These are phyloP conservation scores for Cordyceps fumosorosea DNA, from an alignment of 2,329 filamentous ascomycete species.

Conservation along the genomic window DNA sequence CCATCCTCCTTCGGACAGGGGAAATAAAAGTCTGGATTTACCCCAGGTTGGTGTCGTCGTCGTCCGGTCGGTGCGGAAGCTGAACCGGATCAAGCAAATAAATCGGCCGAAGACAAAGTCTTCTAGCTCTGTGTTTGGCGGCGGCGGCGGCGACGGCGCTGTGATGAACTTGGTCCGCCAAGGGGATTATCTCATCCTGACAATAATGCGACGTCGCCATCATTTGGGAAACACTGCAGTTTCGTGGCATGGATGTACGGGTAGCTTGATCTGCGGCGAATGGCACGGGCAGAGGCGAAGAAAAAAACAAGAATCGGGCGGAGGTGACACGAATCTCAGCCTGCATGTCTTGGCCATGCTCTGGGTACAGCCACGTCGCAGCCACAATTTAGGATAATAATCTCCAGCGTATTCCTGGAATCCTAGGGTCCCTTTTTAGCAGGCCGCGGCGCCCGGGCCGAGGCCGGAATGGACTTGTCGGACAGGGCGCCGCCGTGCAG, in stretches of 20 bases:
- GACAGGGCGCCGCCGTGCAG: neutral
- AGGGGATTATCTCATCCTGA: neutral
- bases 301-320: too few species aligned
- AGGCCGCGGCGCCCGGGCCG: too few species aligned
- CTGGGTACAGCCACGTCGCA: neutral
- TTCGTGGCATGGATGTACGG: neutral
- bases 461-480: neutral
- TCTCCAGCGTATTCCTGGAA: neutral
- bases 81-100: too few species aligned
- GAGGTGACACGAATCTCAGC: neutral
- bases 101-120: too few species aligned
- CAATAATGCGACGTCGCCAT: neutral
- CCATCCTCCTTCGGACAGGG: too few species aligned
- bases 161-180: too few species aligned
- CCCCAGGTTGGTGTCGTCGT: too few species aligned
- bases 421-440: neutral
- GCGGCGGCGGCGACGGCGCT: too few species aligned
- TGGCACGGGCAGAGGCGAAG: neutral
- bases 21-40: too few species aligned
- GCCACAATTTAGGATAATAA: neutral
- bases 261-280: neutral
- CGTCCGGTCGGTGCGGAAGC: too few species aligned
- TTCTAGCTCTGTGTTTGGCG: too few species aligned
- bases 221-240: neutral
- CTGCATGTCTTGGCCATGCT: too few species aligned